These are phyloP conservation scores for Melanomma pulvis-pyrius DNA, from an alignment of 495 filamentous ascomycete genomes.

Conservation along the genomic window DNA sequence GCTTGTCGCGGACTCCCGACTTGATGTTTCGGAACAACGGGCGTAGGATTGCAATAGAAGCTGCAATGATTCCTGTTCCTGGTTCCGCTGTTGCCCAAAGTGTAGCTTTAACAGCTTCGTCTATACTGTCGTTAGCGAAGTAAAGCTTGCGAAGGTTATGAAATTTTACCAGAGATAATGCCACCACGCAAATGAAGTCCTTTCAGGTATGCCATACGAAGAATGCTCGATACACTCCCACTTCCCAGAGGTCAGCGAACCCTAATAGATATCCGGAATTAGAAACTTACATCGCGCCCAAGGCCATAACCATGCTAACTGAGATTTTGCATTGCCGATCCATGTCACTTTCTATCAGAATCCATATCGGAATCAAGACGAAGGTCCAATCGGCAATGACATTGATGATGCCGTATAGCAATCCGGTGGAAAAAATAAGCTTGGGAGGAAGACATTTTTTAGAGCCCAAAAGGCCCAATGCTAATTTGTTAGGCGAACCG, in stretches of 20 bases:
- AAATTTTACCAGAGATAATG: slow-evolving; percentile 26
- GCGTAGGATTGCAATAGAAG: slow-evolving; percentile 34
- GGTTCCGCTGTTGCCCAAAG: slow-evolving; percentile 41
- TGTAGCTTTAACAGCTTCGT: slow-evolving; percentile 13
- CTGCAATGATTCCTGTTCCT: slow-evolving; percentile 40
- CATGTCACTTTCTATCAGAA: slow-evolving; percentile 49
- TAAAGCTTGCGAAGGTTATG: background rate
- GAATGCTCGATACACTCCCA: slow-evolving; percentile 26
- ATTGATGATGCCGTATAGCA: slow-evolving; percentile 47
- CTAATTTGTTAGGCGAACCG: slow-evolving; percentile 25
- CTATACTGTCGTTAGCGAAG: slow-evolving; percentile 2
- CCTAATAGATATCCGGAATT: slow-evolving; percentile 9
- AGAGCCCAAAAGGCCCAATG: background rate
- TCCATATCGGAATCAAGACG: slow-evolving; percentile 48
- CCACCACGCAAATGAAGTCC: slow-evolving; percentile 27
- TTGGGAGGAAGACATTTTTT: slow-evolving; percentile 41
- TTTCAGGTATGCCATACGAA: slow-evolving; percentile 35
- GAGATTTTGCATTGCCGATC: slow-evolving; percentile 28
- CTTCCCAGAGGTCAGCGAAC: background rate
- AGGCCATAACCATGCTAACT: slow-evolving; percentile 26
- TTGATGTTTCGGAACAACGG: slow-evolving; percentile 36
- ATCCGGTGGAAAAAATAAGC: slow-evolving; percentile 33
- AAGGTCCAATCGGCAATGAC: slow-evolving; percentile 49
- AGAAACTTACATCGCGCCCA: slow-evolving; percentile 28
- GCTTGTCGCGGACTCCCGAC: slow-evolving; percentile 7